Base-by-base conservation (phyloP, 148 eudicot genomes). In the Rhododendron williamsianum region DNA sequence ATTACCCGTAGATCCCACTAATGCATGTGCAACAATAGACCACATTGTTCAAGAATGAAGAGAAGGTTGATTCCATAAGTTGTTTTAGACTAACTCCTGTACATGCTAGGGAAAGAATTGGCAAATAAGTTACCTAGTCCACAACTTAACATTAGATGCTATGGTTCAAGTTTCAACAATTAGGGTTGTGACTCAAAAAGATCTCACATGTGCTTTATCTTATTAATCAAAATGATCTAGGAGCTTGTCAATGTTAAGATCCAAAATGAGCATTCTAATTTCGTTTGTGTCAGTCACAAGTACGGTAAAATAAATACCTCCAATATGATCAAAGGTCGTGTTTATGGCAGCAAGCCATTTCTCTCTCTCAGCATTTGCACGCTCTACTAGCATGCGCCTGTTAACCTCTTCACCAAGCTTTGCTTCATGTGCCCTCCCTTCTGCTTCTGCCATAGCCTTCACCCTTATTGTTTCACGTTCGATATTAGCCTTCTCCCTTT, bases 271-370 rank as follows among this genome's bases (percentile, higher is more conserved):
- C 74, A 65, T 41, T 43, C 9, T 11, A n/a, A n/a, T 41, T 25
- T 43, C 3, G 4, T 72, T 30, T 4, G 1, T 30, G 74, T 52
- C 49, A 16, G 74, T 72, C 8, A 45, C 18, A 46, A 73, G 60
- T 30, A 81, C 43, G 48, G 13, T 78, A 46, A 78, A 83, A 60
- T 15, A 19, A 54, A n/a, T 90, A 96, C 98, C 96, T 97, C 99
- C 99, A 89, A 97, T 93, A 86, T 97, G 98, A 48, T 94, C 94
- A 92, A 97, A 97, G 35, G 98, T 93, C 13, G 99, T 97, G 88
- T 97, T 97, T 81, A 97, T 97, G 58, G 96, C 98, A 82, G 98
- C 88, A 84, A 97, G 92, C 98, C 98, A 95, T 89, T 97, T 97
- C 80, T 97, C 99, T 60, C 93, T 90, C 87, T 97, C 99, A 27